Evolutionary conservation across 768 basidiomycete genomes (phyloP).

Genomic region (Kwoniella sp.): DNA sequence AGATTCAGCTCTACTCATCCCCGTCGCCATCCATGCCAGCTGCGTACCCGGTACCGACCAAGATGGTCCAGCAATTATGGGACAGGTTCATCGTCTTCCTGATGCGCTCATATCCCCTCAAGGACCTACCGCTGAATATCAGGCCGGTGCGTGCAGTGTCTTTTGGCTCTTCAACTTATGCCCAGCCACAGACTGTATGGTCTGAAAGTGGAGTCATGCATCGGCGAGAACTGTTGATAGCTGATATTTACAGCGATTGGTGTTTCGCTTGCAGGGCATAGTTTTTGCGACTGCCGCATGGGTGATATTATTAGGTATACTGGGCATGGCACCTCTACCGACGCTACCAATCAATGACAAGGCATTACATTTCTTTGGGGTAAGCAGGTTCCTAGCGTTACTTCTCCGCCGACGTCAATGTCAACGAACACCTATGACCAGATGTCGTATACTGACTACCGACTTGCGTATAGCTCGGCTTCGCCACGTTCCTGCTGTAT

Average conservation of each 20-base stretch:
- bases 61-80: constrained; percentile 36
- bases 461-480: constrained; percentile 37
- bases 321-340: constrained; percentile 53
- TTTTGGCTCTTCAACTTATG: too few relatives aligned
- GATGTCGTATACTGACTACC: too few relatives aligned
- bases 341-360: constrained; percentile 53
- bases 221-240: too few relatives aligned
- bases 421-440: too few relatives aligned
- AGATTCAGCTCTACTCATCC: too few relatives aligned
- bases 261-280: constrained; percentile 37
- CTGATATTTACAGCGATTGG: neutral
- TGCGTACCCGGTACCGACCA: constrained; percentile 41
- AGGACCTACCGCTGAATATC: constrained; percentile 45
- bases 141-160: constrained; percentile 44
- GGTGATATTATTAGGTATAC: constrained; percentile 48
- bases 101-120: constrained; percentile 42
- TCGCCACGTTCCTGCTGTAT: constrained; percentile 53
- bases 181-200: too few relatives aligned
- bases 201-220: too few relatives aligned
- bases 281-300: constrained; percentile 50
- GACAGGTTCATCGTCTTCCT: constrained; percentile 24
- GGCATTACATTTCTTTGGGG: constrained; percentile 55
- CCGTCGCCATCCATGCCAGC: constrained; percentile 20
- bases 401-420: neutral
- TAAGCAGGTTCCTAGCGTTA: constrained; percentile 22